Percentiles rank a stretch among this genome's conserved stretches.
These are phyloP conservation scores for Lasiodiplodia theobromae DNA, from an alignment of 2,329 filamentous ascomycete genomes.

Conservation along the genomic window DNA sequence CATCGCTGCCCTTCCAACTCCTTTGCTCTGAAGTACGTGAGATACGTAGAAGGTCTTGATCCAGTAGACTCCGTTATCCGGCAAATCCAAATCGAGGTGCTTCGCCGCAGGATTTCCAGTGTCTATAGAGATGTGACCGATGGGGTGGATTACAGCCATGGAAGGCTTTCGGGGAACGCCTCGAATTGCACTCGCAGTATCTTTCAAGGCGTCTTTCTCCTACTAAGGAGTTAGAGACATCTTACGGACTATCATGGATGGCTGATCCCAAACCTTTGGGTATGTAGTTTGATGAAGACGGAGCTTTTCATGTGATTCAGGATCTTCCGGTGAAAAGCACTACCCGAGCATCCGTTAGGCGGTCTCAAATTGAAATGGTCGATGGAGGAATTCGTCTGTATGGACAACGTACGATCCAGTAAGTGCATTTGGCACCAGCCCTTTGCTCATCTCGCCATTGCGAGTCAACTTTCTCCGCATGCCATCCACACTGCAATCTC, in stretches of 20 bases:
- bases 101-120: neutral
- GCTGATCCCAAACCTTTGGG: neutral
- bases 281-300: neutral
- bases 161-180: neutral
- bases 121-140: neutral
- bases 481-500: neutral
- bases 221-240: neutral
- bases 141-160: neutral
- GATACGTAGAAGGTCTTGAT: neutral
- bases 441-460: constrained; percentile 1
- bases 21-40: neutral
- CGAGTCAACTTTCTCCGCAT: neutral
- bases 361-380: neutral
- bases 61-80: neutral
- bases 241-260: neutral
- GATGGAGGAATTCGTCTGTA: neutral
- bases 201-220: neutral
- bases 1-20: neutral
- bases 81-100: neutral
- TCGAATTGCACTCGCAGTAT: neutral
- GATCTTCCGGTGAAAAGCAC: neutral
- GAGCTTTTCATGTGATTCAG: neutral
- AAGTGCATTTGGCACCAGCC: neutral
- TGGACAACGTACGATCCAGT: neutral
- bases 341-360: neutral